These are phyloP conservation scores for Ceratobasidium papillatum DNA, from an alignment of 1,284 basidiomycete genomes.

Conservation along the genomic window DNA sequence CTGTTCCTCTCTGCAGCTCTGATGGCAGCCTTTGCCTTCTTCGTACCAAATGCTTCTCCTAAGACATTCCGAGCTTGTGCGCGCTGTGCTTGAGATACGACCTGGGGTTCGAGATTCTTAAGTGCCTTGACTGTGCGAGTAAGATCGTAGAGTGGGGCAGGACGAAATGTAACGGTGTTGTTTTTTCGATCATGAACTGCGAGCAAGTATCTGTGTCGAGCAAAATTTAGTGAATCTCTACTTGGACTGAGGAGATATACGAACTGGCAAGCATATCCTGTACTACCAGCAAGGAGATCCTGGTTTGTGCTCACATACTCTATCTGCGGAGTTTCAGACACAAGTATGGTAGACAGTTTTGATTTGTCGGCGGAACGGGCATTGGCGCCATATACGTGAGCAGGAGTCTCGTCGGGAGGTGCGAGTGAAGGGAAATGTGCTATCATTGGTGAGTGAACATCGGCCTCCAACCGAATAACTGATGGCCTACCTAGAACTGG, in stretches of 20 bases:
- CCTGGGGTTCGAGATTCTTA: constrained; percentile 61
- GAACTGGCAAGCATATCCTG: constrained; percentile 61
- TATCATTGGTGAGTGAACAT: constrained; percentile 50
- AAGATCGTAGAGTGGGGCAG: constrained; percentile 77
- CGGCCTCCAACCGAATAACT: constrained; percentile 44
- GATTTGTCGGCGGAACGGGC: constrained; percentile 52
- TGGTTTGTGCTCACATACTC: constrained; percentile 64
- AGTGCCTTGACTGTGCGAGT: constrained; percentile 82
- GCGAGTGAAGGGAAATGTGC: constrained; percentile 78
- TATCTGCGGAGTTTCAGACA: constrained; percentile 74
- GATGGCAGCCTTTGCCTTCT: constrained; percentile 88
- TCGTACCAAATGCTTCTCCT: constrained; percentile 91
- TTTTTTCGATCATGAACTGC: constrained; percentile 77
- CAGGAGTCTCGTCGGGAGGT: constrained; percentile 68
- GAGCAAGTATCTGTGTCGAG: constrained; percentile 61
- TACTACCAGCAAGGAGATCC: constrained; percentile 57
- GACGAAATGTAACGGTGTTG: constrained; percentile 70
- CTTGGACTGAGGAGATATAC: constrained; percentile 41
- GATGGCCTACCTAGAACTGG: constrained; percentile 75
- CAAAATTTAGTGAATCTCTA: constrained; percentile 1
- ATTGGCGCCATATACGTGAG: constrained; percentile 68
- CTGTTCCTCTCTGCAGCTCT: constrained; percentile 85
- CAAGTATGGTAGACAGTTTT: constrained; percentile 62
- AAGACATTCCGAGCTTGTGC: constrained; percentile 76
- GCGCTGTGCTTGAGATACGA: constrained; percentile 60